A percentile compares a stretch with the other conserved stretches of the same genome.
Conservation (phyloP, 148 eudicot species). For the Bassia scoparia region DNA sequence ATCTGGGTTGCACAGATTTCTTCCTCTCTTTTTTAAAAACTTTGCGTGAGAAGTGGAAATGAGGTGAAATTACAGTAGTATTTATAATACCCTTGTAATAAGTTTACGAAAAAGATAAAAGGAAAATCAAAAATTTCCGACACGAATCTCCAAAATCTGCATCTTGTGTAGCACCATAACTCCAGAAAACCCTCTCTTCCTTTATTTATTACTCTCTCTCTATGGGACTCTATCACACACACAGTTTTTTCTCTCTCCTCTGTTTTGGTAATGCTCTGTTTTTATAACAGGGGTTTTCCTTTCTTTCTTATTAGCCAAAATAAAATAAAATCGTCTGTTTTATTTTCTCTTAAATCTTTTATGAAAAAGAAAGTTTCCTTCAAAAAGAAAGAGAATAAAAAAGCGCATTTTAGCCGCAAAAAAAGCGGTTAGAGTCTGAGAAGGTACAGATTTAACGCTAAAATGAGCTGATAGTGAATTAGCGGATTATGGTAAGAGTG, state of each 20-base stretch:
- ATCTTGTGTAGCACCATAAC: conserved; percentile 28
- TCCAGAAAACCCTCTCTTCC: conserved; percentile 7
- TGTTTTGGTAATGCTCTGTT: conserved; percentile 23
- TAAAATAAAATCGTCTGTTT: too few relatives aligned
- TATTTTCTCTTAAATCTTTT: neutral
- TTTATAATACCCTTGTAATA: conserved; percentile 11
- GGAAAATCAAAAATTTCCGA: conserved; percentile 18
- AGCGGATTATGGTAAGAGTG: neutral
- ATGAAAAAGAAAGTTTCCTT: neutral
- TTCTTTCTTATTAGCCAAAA: too few relatives aligned
- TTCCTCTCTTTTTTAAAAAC: neutral
- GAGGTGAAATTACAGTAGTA: conserved; percentile 5
- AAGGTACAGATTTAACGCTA: conserved; percentile 1
- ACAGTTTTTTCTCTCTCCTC: conserved; percentile 24
- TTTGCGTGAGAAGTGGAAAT: conserved; percentile 1
- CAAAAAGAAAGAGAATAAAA: neutral
- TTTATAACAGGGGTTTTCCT: conserved; percentile 16
- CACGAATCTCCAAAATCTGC: conserved; percentile 32
- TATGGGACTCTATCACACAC: too few relatives aligned
- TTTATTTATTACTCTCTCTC: neutral
- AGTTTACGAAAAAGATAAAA: neutral
- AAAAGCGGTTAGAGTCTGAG: conserved; percentile 23
- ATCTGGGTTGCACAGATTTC: conserved; percentile 29
- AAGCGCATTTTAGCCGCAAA: conserved; percentile 20
- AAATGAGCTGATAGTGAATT: conserved; percentile 12